phyloP scores from a whole-genome alignment of 345 rosid species.

The Heritiera fomes region DNA sequence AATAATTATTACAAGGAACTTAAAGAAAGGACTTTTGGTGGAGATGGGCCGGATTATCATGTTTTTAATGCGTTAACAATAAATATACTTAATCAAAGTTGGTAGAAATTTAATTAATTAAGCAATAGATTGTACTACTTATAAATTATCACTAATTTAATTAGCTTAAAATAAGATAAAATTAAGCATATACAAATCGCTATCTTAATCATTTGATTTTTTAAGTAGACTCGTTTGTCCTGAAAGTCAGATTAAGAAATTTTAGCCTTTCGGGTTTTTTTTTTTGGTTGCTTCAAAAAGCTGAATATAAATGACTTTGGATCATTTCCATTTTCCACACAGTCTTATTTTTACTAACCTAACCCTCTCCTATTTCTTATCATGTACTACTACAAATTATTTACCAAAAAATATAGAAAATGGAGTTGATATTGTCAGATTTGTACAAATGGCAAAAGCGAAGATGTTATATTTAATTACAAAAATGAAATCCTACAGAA shows the following conservation, averaged over 20 bases:
- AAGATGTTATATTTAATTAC: neutral
- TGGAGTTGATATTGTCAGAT: too few species aligned
- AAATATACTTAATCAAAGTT: neutral
- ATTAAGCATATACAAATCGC: neutral
- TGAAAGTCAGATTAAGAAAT: neutral
- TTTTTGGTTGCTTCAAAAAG: neutral
- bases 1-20: neutral
- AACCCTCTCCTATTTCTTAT: too few species aligned
- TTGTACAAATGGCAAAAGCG: neutral
- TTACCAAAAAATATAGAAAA: neutral
- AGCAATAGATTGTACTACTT: too few species aligned
- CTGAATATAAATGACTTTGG: neutral
- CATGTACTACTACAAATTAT: neutral
- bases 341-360: neutral
- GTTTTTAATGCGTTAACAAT: neutral
- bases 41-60: neutral
- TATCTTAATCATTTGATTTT: neutral
- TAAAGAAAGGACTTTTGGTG: neutral
- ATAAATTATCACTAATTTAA: neutral
- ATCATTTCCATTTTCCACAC: neutral
- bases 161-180: neutral
- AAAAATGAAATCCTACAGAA: neutral
- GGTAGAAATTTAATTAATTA: too few species aligned
- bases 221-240: neutral
- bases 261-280: neutral